Percentiles rank a stretch among this genome's conserved stretches.
phyloP scores from a whole-genome alignment of 2,329 filamentous ascomycete genomes.

The Hypoxylon sp. region DNA sequence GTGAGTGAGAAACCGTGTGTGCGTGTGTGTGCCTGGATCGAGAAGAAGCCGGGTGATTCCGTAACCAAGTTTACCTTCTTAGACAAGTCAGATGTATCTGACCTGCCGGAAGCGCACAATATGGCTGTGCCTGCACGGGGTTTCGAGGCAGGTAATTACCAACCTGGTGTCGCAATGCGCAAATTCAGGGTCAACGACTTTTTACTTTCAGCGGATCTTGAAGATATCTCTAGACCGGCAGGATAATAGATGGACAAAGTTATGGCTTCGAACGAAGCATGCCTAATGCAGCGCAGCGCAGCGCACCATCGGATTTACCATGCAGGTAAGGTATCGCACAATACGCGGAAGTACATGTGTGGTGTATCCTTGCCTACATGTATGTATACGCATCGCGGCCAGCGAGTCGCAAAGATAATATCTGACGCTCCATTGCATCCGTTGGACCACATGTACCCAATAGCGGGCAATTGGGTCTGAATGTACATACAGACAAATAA shows the following conservation, averaged over 20 bases:
- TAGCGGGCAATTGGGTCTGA: slow-evolving; percentile 24
- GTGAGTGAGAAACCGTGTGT: slow-evolving; percentile 27
- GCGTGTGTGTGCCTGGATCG: slow-evolving; percentile 43
- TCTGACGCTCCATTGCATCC: slow-evolving; percentile 33
- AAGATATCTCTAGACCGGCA: slow-evolving; percentile 10
- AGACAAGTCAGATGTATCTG: slow-evolving; percentile 39
- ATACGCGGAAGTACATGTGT: slow-evolving; percentile 37
- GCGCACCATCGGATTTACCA: slow-evolving; percentile 39
- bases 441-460: slow-evolving; percentile 31
- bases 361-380: slow-evolving; percentile 25
- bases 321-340: slow-evolving; percentile 34
- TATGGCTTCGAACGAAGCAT: slow-evolving; percentile 31
- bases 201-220: slow-evolving; percentile 23
- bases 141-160: slow-evolving; percentile 39
- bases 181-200: slow-evolving; percentile 33
- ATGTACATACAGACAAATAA: slow-evolving; percentile 21
- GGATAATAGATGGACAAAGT: slow-evolving; percentile 20
- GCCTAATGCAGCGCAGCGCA: slow-evolving; percentile 41
- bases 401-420: slow-evolving; percentile 40
- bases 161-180: slow-evolving; percentile 47
- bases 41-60: slow-evolving; percentile 49
- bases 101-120: slow-evolving; percentile 46
- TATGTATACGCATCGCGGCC: slow-evolving; percentile 27
- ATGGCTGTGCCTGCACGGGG: slow-evolving; percentile 43
- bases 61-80: slow-evolving; percentile 30